Base-by-base conservation (phyloP, 2,329 filamentous ascomycete genomes). In the Rhynchosporium secalis region DNA sequence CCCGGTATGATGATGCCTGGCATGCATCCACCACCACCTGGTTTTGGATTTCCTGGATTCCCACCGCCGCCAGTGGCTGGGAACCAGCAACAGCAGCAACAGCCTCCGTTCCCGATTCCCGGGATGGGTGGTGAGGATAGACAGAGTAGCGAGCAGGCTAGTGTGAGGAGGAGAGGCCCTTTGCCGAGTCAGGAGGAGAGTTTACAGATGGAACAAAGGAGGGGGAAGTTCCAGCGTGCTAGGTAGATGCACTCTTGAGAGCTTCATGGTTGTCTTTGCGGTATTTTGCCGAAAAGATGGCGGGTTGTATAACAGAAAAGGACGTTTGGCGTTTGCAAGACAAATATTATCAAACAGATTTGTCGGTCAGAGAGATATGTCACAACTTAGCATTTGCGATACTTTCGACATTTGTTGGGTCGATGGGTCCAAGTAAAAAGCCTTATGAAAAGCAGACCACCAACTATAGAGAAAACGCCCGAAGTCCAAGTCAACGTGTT, bases 131-230 rank as follows among this genome's bases (percentile, higher is more conserved):
- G 66, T 13, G 58, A 73, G 62, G 57, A 70, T 63, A 72, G 75
- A 62, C 68, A 69, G 62, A 72, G 76, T 62, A 70, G 48, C 45
- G 52, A 49, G 33, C 59, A 49, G 40, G 41, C 51, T 9, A 26
- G 74, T 51, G 74, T 86, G 20, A 81, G 89, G 63, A 81, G 79
- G 68, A 78, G 87, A 64, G 90, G 83, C 5, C 91, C 90, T 8
- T 76, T 96, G 48, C 92, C 92, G 0, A 93, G 90, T 73, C 92
- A 96, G 76, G 86, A 90, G 72, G 92, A 95, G 73, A 93, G 90
- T 69, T 76, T 96, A 69, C 84, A 87, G 69, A 85, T 88, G 75
- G 90, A 94, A 75, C 91, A 94, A 79, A 83, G 83, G 61, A 79
- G 80, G 59, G 85, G 85, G 3, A 81, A 86, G 66, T 88, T 86